Evolutionary conservation across 192 early-diverging fungal genomes (phyloP), one percentile per base, ranked within the genome.

Genomic region (Coemansia erecta): DNA sequence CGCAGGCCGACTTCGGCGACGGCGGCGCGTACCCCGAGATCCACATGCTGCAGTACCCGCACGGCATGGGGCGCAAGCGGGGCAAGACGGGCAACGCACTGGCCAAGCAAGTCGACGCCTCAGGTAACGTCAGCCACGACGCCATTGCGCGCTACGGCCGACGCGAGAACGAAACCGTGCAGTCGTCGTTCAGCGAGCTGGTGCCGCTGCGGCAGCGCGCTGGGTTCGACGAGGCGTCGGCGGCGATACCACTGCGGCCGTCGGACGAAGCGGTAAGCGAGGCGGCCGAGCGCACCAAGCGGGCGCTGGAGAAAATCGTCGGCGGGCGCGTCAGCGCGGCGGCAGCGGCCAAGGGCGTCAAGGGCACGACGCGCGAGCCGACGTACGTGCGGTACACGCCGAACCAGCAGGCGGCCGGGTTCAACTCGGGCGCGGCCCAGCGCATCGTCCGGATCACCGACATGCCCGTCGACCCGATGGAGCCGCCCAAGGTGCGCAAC

Each of bases 11-110:
- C 67, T 99, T 90, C 86, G 94, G 92, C 56, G 92, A 95, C 78
- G 97, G 97, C 33, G 97, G 97, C 31, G 94, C 97, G 1, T 99
- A 89, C 64, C 97, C 97, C 22, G 97, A 99, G 75, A 89, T 95
- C 56, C 86, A 87, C 63, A 74, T 91, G 45, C 85, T 86, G 4
- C 97, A 99, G 71, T 98, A 96, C 60, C 97, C 97, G 12, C 74
- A 94, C 31, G 93, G 94, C 57, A 90, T 99, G 92, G 97, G 97
- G 10, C 84, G 89, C 8, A 88, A 86, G 60, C 87, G 52, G 7
- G 44, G 37, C 24, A 52, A 51, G 28, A 47, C 64, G 31, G 61
- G 78, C 26, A 66, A 69, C 47, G 84, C 93, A 0, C 82, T 99
- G 52, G 84, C 92, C 21, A 83, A 96, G 39, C 89, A 97, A 68